Conservation (phyloP, 2,329 filamentous ascomycete species). For the Trichoderma breve region DNA sequence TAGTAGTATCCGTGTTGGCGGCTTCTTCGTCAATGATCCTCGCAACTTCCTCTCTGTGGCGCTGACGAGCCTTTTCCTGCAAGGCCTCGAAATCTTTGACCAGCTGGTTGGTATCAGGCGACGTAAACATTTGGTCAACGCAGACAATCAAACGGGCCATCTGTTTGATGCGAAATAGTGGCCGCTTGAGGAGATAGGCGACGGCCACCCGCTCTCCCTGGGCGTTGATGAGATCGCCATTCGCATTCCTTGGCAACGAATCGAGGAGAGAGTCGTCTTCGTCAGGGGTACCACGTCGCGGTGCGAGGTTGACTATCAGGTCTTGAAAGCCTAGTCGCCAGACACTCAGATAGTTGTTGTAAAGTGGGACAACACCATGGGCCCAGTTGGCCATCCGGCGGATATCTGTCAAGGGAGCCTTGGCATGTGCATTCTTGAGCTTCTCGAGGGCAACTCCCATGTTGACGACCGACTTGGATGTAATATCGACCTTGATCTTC, state of each 20-base stretch:
- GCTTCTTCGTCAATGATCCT: conserved; percentile 82
- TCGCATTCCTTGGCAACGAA: conserved; percentile 58
- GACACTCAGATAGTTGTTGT: conserved; percentile 78
- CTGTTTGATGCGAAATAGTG: conserved; percentile 83
- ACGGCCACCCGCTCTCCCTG: conserved; percentile 92
- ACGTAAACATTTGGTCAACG: conserved; percentile 55
- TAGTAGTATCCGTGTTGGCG: conserved; percentile 74
- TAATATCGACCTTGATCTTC: conserved; percentile 53
- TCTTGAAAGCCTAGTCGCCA: conserved; percentile 96
- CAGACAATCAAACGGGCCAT: conserved; percentile 79
- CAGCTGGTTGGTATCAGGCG: conserved; percentile 43
- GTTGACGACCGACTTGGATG: conserved; percentile 84
- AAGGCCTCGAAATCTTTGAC: conserved; percentile 63
- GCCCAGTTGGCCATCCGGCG: conserved; percentile 78
- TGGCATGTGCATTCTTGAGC: conserved; percentile 74
- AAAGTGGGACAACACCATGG: conserved; percentile 71
- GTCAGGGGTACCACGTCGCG: conserved; percentile 52
- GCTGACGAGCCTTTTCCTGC: conserved; percentile 71
- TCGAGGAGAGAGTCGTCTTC: conserved; percentile 60
- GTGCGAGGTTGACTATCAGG: conserved; percentile 87
- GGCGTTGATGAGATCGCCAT: conserved; percentile 66
- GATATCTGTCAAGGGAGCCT: conserved; percentile 71
- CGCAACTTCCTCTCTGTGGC: conserved; percentile 64
- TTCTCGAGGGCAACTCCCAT: conserved; percentile 92
- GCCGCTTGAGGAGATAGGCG: conserved; percentile 85